Conservation (phyloP, 2,329 filamentous ascomycete species). For the Xenosphaeropsis pyriputrescens region DNA sequence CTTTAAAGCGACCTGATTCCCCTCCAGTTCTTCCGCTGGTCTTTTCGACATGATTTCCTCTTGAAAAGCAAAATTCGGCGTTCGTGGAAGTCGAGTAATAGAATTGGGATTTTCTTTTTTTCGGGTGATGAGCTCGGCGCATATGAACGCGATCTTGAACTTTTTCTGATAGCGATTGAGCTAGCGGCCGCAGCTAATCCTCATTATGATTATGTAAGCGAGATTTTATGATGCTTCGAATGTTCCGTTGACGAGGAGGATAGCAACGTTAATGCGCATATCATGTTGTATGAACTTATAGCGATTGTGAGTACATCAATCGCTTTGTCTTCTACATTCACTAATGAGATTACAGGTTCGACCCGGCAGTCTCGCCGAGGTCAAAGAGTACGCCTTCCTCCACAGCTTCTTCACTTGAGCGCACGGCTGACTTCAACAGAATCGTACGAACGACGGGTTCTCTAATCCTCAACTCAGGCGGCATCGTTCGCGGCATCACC, state of each 20-base stretch:
- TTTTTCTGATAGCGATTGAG: no score
- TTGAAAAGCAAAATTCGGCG: no score
- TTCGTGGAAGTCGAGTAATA: no score
- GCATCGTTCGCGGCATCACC: slow-evolving; percentile 79
- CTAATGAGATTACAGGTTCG: slow-evolving; percentile 52
- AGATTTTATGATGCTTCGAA: not conserved
- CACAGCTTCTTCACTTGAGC: slow-evolving; percentile 1
- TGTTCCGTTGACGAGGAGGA: not conserved
- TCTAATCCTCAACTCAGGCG: slow-evolving; percentile 67
- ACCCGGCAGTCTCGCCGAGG: slow-evolving; percentile 76
- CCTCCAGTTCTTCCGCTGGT: slow-evolving; percentile 31
- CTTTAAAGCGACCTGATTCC: slow-evolving; percentile 37
- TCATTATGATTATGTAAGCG: not conserved
- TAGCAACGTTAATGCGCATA: slow-evolving; percentile 12
- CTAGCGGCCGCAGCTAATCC: no score
- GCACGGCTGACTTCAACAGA: slow-evolving; percentile 28
- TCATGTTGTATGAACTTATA: slow-evolving; percentile 96
- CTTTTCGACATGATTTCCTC: slow-evolving; percentile 40
- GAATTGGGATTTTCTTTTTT: not conserved
- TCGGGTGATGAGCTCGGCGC: no score
- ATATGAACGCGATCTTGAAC: no score
- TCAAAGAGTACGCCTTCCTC: slow-evolving; percentile 64
- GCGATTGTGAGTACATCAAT: slow-evolving; percentile 55
- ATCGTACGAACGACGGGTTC: slow-evolving; percentile 78
- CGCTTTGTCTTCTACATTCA: not conserved